Conservation (phyloP, 2,329 filamentous ascomycete genomes). For the Trichoderma sp. region DNA sequence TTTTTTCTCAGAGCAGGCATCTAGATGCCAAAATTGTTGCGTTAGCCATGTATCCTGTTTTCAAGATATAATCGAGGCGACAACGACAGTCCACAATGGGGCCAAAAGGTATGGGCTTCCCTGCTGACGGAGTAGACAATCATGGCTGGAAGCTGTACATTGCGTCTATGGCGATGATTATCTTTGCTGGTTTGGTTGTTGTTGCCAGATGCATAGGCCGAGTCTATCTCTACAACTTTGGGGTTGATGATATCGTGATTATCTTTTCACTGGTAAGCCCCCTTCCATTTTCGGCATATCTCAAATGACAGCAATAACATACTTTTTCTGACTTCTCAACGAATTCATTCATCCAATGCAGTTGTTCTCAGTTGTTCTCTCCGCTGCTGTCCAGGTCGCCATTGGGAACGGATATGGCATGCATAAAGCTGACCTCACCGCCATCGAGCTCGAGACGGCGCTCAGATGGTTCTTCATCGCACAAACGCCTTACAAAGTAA, state of each 20-base stretch:
- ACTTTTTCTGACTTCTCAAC: background rate
- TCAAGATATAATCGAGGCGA: background rate
- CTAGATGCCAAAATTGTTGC: background rate
- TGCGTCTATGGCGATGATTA: conserved; percentile 41
- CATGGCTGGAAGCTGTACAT: conserved; percentile 45
- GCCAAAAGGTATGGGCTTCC: conserved; percentile 34
- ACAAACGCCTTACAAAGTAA: conserved; percentile 55
- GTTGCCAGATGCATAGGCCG: conserved; percentile 43
- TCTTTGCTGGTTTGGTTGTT: conserved; percentile 42
- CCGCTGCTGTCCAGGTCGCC: conserved; percentile 33
- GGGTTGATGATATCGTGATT: conserved; percentile 46
- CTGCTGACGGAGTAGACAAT: conserved; percentile 41
- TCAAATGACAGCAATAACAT: background rate
- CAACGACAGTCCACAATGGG: conserved; percentile 23
- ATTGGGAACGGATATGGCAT: conserved; percentile 47
- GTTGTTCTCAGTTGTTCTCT: conserved; percentile 23
- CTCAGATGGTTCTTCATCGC: conserved; percentile 50
- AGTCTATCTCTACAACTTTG: conserved; percentile 40
- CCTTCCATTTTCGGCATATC: background rate
- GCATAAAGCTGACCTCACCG: conserved; percentile 42
- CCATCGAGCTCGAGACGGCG: conserved; percentile 34
- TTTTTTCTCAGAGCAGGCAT: background rate
- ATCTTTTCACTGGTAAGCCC: conserved; percentile 42
- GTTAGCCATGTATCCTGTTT: background rate
- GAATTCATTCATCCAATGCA: background rate